Evolutionary conservation across 257 asterid species (phyloP).

Genomic region (Solanum peruvianum): DNA sequence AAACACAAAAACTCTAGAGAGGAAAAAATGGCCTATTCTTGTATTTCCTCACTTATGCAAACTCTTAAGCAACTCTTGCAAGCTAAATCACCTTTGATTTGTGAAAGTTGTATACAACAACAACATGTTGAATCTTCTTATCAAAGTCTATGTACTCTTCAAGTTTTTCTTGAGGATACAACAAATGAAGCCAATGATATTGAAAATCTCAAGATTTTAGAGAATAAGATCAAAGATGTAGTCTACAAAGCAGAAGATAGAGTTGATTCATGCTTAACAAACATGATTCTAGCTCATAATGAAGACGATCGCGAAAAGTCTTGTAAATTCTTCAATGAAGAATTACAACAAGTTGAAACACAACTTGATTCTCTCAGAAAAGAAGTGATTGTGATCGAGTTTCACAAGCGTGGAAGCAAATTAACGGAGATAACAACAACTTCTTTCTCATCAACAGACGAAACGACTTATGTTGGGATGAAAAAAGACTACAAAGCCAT

Average conservation of each 20-base stretch:
- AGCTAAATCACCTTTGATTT: not conserved
- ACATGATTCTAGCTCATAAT: not conserved
- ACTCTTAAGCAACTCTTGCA: conserved; percentile 4
- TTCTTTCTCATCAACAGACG: not conserved
- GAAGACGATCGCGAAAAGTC: not conserved
- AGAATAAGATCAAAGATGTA: not conserved
- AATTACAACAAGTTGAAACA: not conserved
- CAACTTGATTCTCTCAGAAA: not conserved
- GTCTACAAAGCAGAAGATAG: conserved; percentile 4
- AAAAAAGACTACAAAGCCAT: not conserved
- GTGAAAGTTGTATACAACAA: not conserved
- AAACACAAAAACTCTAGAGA: not conserved
- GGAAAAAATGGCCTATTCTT: conserved; percentile 7
- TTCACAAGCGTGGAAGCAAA: not conserved
- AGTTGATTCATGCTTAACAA: not conserved
- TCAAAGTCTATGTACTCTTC: not conserved
- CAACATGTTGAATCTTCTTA: not conserved
- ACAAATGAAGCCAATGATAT: not conserved
- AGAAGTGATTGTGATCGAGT: not conserved
- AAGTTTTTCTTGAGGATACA: not conserved
- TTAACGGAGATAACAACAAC: not conserved
- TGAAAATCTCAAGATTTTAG: not conserved
- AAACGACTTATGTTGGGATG: not conserved
- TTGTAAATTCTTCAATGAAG: not conserved
- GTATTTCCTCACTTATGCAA: conserved; percentile 14